Evolutionary conservation across 805 yeast species (phyloP), one percentile per base, ranked within the genome.

Genomic region (Nakazawaea siamensis): DNA sequence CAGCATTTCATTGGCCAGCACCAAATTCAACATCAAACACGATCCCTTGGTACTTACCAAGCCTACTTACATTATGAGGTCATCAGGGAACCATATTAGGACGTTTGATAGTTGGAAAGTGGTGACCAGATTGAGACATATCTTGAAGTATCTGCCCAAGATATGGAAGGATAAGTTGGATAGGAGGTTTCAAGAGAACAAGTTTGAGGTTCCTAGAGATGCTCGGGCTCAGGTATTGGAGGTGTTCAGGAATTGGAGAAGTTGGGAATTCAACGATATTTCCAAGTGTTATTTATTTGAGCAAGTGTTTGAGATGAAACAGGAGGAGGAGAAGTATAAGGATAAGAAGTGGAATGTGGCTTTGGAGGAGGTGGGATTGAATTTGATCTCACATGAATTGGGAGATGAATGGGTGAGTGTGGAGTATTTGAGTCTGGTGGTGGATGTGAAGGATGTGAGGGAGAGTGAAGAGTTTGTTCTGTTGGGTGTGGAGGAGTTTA

Each of bases 31-130:
- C 20, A 70, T 87, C 28, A 76, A 76, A 33, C 83, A 83, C 42
- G 97, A 92, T 48, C 94, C 97, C 0, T 76, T 84, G 5, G 95
- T 87, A 14, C 68, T 90, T 34, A 88, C 97, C 1, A 80, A 86
- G 34, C 96, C 97, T 0, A 80, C 96, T 0, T 78, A 82, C 46
- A 74, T 86, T 20, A 70, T 85, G 31, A 65, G 95, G 35, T 70
- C 87, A 3, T 70, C 79, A 2, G 65, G 68, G 14, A 70, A 76
- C 17, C 97, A 88, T 56, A 75, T 86, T 2, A 64, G 98, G 43
- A 73, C 79, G 17, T 73, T 76, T 41, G 84, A 86, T 45, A 76
- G 94, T 47, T 92, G 98, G 98, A 82, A 85, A 47, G 70, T 88
- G 15, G 63, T 85, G 28, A 75, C 86, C 2, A 66, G 95, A 24